Percentiles rank a stretch among this genome's conserved stretches.
Evolutionary conservation across 2,329 filamentous ascomycete species (phyloP).

Genomic region (Botrytis byssoidea): DNA sequence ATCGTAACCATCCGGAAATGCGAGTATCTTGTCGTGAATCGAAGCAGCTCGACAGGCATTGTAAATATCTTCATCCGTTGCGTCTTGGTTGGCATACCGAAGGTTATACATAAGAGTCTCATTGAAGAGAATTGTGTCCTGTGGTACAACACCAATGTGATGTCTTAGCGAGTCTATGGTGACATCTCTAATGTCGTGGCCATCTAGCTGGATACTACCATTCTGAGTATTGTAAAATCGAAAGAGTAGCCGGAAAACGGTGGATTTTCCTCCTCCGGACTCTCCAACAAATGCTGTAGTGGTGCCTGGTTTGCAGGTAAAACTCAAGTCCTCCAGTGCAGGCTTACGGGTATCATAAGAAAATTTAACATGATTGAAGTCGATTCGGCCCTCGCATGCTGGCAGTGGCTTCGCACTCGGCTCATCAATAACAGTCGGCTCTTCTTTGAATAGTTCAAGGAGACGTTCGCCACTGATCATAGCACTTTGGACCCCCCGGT

Average conservation of each 20-base stretch:
- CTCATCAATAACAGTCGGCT: slow-evolving; percentile 83
- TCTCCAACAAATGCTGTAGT: slow-evolving; percentile 96
- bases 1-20: slow-evolving; percentile 82
- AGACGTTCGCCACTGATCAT: slow-evolving; percentile 97
- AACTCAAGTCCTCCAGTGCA: slow-evolving; percentile 78
- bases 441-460: slow-evolving; percentile 93
- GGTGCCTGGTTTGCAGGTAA: slow-evolving; percentile 83
- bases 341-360: slow-evolving; percentile 85
- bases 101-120: slow-evolving; percentile 94
- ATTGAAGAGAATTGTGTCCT: slow-evolving; percentile 94
- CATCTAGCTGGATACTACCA: slow-evolving; percentile 82
- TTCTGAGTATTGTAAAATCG: slow-evolving; percentile 87
- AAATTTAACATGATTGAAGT: slow-evolving; percentile 87
- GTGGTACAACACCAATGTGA: slow-evolving; percentile 93
- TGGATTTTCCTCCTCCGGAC: slow-evolving; percentile 95
- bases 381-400: slow-evolving; percentile 75
- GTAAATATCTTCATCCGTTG: slow-evolving; percentile 77
- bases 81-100: slow-evolving; percentile 79
- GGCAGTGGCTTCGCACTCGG: slow-evolving; percentile 62
- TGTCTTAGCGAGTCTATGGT: slow-evolving; percentile 91
- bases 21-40: slow-evolving; percentile 88
- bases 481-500: slow-evolving; percentile 90
- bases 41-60: slow-evolving; percentile 81
- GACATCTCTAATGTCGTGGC: slow-evolving; percentile 76
- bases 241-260: slow-evolving; percentile 91